These are phyloP conservation scores for Narthecium ossifragum DNA, from an alignment of 106 monocot genomes.

Conservation along the genomic window DNA sequence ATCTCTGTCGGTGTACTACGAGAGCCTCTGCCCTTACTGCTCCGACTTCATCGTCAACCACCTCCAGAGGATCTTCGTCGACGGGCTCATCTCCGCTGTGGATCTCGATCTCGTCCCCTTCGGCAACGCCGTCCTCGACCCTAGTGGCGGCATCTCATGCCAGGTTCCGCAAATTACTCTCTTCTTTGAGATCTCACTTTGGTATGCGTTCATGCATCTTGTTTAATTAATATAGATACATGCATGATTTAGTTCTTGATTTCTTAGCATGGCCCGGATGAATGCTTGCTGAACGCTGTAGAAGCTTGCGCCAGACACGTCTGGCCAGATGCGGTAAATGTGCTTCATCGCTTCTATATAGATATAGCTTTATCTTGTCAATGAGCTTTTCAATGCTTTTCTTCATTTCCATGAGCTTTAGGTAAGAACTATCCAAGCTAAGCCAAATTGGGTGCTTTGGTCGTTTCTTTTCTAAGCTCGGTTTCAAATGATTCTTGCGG, in stretches of 20 bases:
- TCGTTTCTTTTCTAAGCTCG: neutral
- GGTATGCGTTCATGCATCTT: neutral
- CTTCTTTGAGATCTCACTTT: neutral
- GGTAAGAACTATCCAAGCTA: neutral
- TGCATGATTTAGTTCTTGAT: slow-evolving; percentile 2
- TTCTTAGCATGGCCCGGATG: slow-evolving; percentile 92
- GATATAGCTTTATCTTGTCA: neutral
- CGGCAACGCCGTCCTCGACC: slow-evolving; percentile 60
- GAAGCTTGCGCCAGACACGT: slow-evolving; percentile 87
- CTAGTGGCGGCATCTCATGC: slow-evolving; percentile 74
- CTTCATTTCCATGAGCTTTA: neutral
- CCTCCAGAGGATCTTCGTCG: slow-evolving; percentile 61
- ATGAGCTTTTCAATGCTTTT: neutral
- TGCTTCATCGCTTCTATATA: neutral
- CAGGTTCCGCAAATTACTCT: slow-evolving; percentile 35
- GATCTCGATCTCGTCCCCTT: slow-evolving; percentile 86
- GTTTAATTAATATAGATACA: too few relatives aligned
- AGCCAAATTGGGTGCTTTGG: neutral
- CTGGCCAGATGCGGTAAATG: slow-evolving; percentile 81
- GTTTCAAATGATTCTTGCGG: neutral
- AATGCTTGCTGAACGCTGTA: slow-evolving; percentile 84
- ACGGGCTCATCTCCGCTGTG: slow-evolving; percentile 61
- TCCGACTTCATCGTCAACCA: slow-evolving; percentile 71
- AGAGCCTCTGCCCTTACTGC: slow-evolving; percentile 86
- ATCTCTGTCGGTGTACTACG: slow-evolving; percentile 72